Conservation (phyloP, 75 land plant genomes). For the Picea glauca region DNA sequence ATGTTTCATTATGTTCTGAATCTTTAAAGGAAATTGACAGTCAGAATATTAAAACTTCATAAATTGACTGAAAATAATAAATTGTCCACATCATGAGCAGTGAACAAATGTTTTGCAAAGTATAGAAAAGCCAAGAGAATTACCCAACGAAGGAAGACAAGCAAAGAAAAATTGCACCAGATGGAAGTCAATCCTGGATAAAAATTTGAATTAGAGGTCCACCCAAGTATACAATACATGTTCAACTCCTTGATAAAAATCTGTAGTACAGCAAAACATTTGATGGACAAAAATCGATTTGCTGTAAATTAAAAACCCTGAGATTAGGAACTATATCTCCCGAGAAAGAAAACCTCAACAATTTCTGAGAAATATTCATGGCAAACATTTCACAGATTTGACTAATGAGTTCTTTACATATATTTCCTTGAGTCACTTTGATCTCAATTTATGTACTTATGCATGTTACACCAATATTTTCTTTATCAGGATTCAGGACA, state of each 20-base stretch:
- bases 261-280: neutral
- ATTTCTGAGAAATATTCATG: neutral
- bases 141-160: slow-evolving; percentile 67
- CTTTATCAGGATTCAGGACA: no score
- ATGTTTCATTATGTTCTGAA: neutral
- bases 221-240: neutral
- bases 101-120: neutral
- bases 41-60: neutral
- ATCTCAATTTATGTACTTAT: neutral
- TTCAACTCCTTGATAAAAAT: neutral
- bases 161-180: slow-evolving; percentile 61
- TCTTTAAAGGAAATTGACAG: no score
- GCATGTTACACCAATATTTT: neutral
- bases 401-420: neutral
- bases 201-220: slow-evolving; percentile 7
- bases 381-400: neutral
- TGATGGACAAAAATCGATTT: neutral
- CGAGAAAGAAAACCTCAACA: neutral
- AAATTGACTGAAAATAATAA: neutral
- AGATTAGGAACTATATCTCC: neutral
- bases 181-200: slow-evolving; percentile 63
- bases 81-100: neutral
- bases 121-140: slow-evolving; percentile 2
- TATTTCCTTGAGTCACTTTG: neutral
- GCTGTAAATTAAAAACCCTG: neutral